phyloP scores from a whole-genome alignment of 1,284 basidiomycete species.

The Phellinidium pouzarii region DNA sequence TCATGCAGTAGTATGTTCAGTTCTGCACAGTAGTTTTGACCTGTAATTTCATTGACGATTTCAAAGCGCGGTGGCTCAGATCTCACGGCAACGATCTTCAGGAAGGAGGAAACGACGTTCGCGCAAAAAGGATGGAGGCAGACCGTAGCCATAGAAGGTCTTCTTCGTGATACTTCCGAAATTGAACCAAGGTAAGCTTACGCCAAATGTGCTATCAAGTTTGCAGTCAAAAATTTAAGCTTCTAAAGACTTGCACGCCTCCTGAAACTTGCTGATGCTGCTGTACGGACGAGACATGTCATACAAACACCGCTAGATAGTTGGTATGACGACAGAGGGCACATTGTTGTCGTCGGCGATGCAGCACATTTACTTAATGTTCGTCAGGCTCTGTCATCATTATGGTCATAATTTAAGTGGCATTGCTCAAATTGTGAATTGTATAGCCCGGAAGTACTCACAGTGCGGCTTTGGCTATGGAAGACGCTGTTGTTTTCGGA shows the following conservation, averaged over 20 bases:
- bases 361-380: conserved; percentile 40
- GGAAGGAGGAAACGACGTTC: background rate
- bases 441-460: conserved; percentile 6
- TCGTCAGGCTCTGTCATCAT: conserved; percentile 5
- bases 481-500: conserved; percentile 52
- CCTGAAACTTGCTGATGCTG: background rate
- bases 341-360: conserved; percentile 40
- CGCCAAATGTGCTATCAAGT: background rate
- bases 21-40: background rate
- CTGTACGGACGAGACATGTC: background rate
- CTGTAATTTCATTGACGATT: background rate
- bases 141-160: background rate
- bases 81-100: background rate
- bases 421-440: background rate
- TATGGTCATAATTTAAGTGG: background rate
- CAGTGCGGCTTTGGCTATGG: conserved; percentile 28
- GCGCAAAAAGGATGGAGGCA: background rate
- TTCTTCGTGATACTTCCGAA: background rate
- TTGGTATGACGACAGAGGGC: conserved; percentile 44
- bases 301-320: conserved; percentile 22
- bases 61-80: background rate
- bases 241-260: conserved; percentile 2
- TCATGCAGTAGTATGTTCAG: conserved; percentile 1
- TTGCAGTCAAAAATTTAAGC: background rate
- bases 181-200: conserved; percentile 5